Base-by-base conservation (phyloP, 1,139 yeast species). In the Kazachstania sp. region DNA sequence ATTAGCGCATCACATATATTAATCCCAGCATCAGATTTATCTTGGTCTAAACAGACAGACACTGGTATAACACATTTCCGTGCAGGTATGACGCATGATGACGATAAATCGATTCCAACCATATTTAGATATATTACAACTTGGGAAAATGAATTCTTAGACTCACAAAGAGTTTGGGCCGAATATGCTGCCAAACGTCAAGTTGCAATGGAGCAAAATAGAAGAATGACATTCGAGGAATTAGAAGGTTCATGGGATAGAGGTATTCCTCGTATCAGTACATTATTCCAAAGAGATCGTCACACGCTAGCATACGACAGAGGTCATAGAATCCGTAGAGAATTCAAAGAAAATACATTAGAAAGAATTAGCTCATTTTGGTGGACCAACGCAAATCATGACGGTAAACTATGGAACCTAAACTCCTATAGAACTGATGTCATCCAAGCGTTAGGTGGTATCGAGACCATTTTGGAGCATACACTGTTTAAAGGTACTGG, bases 151-250 rank as follows among this genome's bases (percentile, higher is more conserved):
- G 99, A 94, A 61, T 88, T 92, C 60, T 64, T 81, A 45, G 98
- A 94, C 59, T 90, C 97, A 1, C 95, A 87, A 66, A 73, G 97
- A 52, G 98, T 92, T 1, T 94, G 99, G 99, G 90, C 95, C 0
- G 98, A 92, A 55, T 94, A 90, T 69, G 94, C 96, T 0, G 78
- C 85, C 53, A 88, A 87, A 61, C 75, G 97, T 44, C 84, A 79
- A 55, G 96, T 87, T 59, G 97, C 98, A 0, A 70, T 79, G 38
- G 87, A 84, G 57, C 90, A 86, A 58, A 86, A 87, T 58, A 79
- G 96, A 39, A 77, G 97, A 38, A 69, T 94, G 44, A 86, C 96
- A 0, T 82, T 86, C 58, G 99, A 94, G 63, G 98, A 94, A 60
- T 73, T 94, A 67, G 98, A 92, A 66, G 87, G 80, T 34, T 81